A percentile compares a stretch with the other conserved stretches of the same genome.
These are phyloP conservation scores for Suillus sp. DNA, from an alignment of 768 basidiomycete genomes.

Conservation along the genomic window DNA sequence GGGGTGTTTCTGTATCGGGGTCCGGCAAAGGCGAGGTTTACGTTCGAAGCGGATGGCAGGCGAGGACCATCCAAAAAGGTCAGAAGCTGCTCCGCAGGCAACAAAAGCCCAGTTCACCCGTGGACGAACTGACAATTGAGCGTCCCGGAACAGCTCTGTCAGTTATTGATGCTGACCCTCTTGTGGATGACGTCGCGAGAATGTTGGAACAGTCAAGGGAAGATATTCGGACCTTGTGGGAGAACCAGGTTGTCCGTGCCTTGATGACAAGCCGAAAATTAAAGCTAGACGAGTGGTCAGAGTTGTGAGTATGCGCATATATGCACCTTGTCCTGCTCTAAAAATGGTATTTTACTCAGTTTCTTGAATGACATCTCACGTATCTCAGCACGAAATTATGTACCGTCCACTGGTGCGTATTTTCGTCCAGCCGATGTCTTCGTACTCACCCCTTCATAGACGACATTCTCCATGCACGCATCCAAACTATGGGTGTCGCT, in stretches of 20 bases:
- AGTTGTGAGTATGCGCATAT: conserved; percentile 64
- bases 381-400: conserved; percentile 66
- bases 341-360: conserved; percentile 39
- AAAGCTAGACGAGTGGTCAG: conserved; percentile 85
- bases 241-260: conserved; percentile 66
- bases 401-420: conserved; percentile 70
- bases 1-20: conserved; percentile 70
- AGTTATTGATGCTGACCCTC: conserved; percentile 48
- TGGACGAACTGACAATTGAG: conserved; percentile 29
- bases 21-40: conserved; percentile 77
- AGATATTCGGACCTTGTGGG: conserved; percentile 75
- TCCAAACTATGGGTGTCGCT: conserved; percentile 87
- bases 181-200: conserved; percentile 61
- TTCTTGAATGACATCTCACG: conserved; percentile 76
- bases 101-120: conserved; percentile 28
- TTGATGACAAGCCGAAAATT: conserved; percentile 69
- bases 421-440: conserved; percentile 30
- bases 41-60: conserved; percentile 83
- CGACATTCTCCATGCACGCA: conserved; percentile 86
- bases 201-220: conserved; percentile 60
- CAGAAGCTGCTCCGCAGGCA: conserved; percentile 33
- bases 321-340: conserved; percentile 20
- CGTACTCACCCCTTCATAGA: conserved; percentile 45
- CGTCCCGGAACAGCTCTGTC: conserved; percentile 31
- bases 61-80: conserved; percentile 61